Evolutionary conservation across 148 eudicot genomes (phyloP).

Genomic region (Vaccinium macrocarpon): DNA sequence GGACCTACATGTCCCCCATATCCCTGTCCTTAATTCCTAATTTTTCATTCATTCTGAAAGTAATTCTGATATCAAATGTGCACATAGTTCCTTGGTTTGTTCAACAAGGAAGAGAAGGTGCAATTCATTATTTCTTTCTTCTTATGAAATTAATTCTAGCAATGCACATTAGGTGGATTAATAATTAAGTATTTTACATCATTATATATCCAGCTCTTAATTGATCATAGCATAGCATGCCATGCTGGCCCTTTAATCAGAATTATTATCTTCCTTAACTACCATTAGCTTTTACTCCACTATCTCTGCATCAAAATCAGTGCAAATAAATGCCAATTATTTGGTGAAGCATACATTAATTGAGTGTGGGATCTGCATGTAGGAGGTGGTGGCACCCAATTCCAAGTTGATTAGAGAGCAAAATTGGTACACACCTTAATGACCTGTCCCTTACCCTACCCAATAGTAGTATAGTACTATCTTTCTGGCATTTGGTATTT

Average conservation of each 20-base stretch:
- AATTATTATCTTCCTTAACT: slow-evolving; percentile 5
- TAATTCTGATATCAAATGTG: background rate
- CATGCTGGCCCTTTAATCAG: background rate
- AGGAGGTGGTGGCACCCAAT: background rate
- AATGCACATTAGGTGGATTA: background rate
- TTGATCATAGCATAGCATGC: slow-evolving; percentile 12
- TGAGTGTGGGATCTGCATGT: background rate
- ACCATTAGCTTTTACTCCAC: background rate
- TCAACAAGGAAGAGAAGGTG: background rate
- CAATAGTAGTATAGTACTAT: background rate
- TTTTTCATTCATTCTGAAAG: too few relatives aligned
- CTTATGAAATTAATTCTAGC: background rate
- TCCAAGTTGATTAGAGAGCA: background rate
- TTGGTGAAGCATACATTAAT: background rate
- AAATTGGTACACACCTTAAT: background rate
- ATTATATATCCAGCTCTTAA: background rate
- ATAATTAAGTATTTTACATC: background rate
- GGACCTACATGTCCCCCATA: too few relatives aligned
- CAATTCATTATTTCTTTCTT: background rate
- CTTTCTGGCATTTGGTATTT: background rate
- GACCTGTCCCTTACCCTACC: slow-evolving; percentile 8
- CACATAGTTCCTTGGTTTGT: background rate
- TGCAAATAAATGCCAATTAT: slow-evolving; percentile 7
- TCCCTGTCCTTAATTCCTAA: too few relatives aligned
- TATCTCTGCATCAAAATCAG: slow-evolving; percentile 17